phyloP scores from a whole-genome alignment of 257 asterid species.

The Capsicum baccatum region DNA sequence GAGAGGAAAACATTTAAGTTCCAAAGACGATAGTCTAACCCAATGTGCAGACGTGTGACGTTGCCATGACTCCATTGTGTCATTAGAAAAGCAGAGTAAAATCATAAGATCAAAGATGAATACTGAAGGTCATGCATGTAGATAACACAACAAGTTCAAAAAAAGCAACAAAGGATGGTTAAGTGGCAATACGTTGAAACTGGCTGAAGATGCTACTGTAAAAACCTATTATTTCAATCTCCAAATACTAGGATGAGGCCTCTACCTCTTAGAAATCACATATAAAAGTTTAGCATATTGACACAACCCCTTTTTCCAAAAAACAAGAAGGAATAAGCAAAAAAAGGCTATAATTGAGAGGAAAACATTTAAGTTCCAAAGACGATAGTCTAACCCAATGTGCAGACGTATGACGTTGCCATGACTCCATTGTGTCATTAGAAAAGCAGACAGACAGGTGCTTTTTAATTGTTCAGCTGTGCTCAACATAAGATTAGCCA shows the following conservation, averaged over 20 bases:
- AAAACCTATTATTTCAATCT: not conserved
- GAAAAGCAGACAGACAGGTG: conserved; percentile 10
- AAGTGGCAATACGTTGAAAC: not conserved
- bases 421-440: not conserved
- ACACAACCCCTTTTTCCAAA: not conserved
- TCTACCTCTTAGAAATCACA: not conserved
- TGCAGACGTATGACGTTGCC: not conserved
- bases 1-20: not conserved
- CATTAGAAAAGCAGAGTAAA: not conserved
- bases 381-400: conserved; percentile 25
- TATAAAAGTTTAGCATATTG: not conserved
- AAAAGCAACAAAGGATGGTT: not conserved
- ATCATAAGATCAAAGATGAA: conserved; percentile 11
- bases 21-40: conserved; percentile 19
- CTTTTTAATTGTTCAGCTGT: not conserved
- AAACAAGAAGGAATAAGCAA: not conserved
- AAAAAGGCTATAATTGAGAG: not conserved
- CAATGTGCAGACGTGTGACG: not conserved
- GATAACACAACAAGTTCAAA: conserved; percentile 11
- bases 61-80: not conserved
- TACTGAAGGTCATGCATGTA: not conserved
- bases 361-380: not conserved
- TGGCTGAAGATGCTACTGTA: not conserved
- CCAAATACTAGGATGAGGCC: not conserved
- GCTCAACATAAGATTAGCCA: no score